A percentile compares a stretch with the other conserved stretches of the same genome.
Evolutionary conservation across 2,329 filamentous ascomycete species (phyloP).

Genomic region (Erysiphe pulchra): DNA sequence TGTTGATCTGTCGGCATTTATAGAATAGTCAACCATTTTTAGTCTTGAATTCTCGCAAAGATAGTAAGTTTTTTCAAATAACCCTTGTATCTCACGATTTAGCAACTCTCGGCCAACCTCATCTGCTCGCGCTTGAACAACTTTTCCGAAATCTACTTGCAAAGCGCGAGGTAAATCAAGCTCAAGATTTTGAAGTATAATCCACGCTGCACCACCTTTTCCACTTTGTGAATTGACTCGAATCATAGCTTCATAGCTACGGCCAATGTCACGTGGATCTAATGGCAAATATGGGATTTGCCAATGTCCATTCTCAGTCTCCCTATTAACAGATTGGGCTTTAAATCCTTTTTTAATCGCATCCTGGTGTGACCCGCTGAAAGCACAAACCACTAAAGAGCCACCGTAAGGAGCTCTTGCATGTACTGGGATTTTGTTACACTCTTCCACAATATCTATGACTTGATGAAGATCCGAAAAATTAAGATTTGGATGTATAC

Average conservation of each 20-base stretch:
- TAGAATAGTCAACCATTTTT: conserved; percentile 72
- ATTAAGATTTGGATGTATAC: conserved; percentile 61
- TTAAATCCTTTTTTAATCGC: conserved; percentile 88
- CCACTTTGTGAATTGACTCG: conserved; percentile 92
- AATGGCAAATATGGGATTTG: conserved; percentile 76
- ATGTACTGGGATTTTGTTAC: conserved; percentile 87
- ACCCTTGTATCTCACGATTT: conserved; percentile 53
- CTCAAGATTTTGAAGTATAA: conserved; percentile 68
- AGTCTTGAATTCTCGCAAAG: conserved; percentile 66
- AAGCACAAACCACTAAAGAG: conserved; percentile 74
- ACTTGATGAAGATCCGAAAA: conserved; percentile 72
- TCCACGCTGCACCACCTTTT: conserved; percentile 85
- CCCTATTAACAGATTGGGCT: conserved; percentile 32
- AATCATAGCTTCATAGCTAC: conserved; percentile 95
- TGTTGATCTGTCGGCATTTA: conserved; percentile 54
- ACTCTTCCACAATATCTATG: conserved; percentile 72
- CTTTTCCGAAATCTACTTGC: conserved; percentile 70
- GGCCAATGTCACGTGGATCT: conserved; percentile 77
- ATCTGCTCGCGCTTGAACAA: conserved; percentile 67
- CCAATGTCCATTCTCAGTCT: conserved; percentile 44
- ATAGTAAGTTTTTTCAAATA: conserved; percentile 81
- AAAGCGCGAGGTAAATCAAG: conserved; percentile 82
- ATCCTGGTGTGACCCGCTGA: conserved; percentile 81
- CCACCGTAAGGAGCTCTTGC: conserved; percentile 77
- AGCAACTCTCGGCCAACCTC: conserved; percentile 60